phyloP scores from a whole-genome alignment of 768 basidiomycete genomes.

The Podaxis mareebaensis region DNA sequence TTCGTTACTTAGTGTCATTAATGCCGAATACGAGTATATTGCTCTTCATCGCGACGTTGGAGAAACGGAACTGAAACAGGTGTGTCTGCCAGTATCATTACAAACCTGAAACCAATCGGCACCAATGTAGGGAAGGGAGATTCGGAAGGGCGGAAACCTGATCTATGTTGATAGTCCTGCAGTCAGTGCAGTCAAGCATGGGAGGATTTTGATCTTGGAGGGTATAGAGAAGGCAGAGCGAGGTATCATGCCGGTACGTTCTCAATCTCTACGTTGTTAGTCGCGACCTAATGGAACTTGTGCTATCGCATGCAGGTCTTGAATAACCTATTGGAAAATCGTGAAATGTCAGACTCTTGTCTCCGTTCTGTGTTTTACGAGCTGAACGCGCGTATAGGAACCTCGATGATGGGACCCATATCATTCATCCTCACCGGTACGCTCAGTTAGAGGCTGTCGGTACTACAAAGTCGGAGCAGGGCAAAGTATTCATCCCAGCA shows the following conservation, averaged over 20 bases:
- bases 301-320: constrained; percentile 39
- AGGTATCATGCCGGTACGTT: constrained; percentile 67
- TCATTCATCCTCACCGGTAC: constrained; percentile 63
- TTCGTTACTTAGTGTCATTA: constrained; percentile 45
- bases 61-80: constrained; percentile 73
- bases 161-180: constrained; percentile 71
- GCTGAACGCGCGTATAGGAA: constrained; percentile 42
- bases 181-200: constrained; percentile 65
- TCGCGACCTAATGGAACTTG: constrained; percentile 2
- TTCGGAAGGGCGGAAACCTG: constrained; percentile 58
- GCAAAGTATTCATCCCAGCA: constrained; percentile 58
- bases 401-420: constrained; percentile 69
- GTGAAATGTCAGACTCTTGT: constrained; percentile 53
- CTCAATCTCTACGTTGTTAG: background rate
- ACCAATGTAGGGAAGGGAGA: constrained; percentile 52
- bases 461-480: constrained; percentile 29
- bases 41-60: constrained; percentile 68
- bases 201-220: constrained; percentile 64
- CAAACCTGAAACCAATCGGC: background rate
- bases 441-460: constrained; percentile 43
- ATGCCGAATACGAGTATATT: constrained; percentile 69
- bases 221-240: constrained; percentile 74
- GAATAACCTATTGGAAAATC: constrained; percentile 68
- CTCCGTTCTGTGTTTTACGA: background rate
- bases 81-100: constrained; percentile 18